Base-by-base conservation (phyloP, 2,329 filamentous ascomycete genomes). In the Gliomastix tumulicola region DNA sequence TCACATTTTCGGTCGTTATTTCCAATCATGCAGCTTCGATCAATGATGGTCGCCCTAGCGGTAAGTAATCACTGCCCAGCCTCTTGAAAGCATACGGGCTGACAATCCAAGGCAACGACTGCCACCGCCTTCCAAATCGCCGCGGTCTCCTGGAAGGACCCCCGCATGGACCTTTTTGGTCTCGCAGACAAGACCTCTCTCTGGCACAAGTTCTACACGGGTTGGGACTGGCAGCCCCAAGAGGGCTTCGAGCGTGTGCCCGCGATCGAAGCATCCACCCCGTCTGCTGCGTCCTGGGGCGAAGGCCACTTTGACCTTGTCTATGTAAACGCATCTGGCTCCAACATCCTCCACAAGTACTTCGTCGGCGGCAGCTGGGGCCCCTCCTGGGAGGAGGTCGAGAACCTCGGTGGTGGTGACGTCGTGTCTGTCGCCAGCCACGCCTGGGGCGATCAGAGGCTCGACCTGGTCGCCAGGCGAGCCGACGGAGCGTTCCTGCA, bases 161-260 rank as follows among this genome's bases (percentile, higher is more conserved):
- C 25, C 25, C 25, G 25, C n/a, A 16, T 28, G 7, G 25, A 28
- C 10, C 7, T 28, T 7, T 28, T 28, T 28, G 25, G 25, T 9
- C 13, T 28, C 25, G 25, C 13, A 16, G 25, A 28, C 17, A 9
- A 28, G 17, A 3, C 25, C 4, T 28, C 25, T 16, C 25, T 37
- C 7, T 37, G 36, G 36, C 36, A 37, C 21, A 37, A 37, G 20
- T 37, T 37, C 30, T 37, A 33, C 28, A 37, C 36, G 3, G 36
- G 36, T n/a, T 37, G 30, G 30, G 36, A 37, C 21, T 37, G 36
- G 36, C 36, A 37, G 21, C 36, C 36, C 8, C 7, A 18, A 2
- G 11, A n/a, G 4, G 13, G 13, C 13, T 37, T 37, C 16, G 36
- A 37, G 36, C 28, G 21, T 4, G 13, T 37, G 7, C 36, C 36